phyloP scores from a whole-genome alignment of 1,284 basidiomycete genomes.

The Marasmius sp. region DNA sequence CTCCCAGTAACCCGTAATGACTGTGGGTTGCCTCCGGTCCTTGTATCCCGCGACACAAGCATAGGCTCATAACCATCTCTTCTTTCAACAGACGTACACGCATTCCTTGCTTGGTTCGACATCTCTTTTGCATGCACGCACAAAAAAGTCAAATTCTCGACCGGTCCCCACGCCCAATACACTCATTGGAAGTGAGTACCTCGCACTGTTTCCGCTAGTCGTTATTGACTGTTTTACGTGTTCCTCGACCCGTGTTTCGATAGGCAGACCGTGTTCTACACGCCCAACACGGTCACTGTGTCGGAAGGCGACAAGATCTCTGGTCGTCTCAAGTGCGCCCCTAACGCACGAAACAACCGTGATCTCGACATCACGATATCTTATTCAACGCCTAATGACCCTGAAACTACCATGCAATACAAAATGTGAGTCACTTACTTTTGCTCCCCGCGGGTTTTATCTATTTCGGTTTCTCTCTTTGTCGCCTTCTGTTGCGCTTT shows the following conservation, averaged over 20 bases:
- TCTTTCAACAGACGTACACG: conserved; percentile 82
- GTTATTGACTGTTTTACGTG: background rate
- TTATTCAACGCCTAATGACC: conserved; percentile 52
- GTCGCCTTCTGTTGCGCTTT: background rate
- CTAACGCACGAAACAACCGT: conserved; percentile 88
- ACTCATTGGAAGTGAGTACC: conserved; percentile 91
- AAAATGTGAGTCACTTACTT: conserved; percentile 65
- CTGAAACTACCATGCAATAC: conserved; percentile 52
- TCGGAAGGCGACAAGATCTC: conserved; percentile 70
- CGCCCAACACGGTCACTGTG: conserved; percentile 71
- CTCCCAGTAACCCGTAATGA: conserved; percentile 89
- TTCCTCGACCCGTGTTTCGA: background rate
- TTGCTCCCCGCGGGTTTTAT: conserved; percentile 20
- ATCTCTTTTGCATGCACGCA: conserved; percentile 95
- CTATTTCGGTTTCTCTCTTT: conserved; percentile 7
- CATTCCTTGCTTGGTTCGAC: conserved; percentile 99
- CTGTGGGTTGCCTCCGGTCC: conserved; percentile 54
- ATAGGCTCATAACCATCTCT: conserved; percentile 2
- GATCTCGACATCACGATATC: conserved; percentile 88
- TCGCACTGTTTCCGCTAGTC: background rate
- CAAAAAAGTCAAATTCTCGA: conserved; percentile 94
- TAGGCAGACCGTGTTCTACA: conserved; percentile 97
- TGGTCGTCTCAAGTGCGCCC: conserved; percentile 76
- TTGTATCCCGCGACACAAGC: conserved; percentile 5
- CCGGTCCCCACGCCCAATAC: conserved; percentile 94